Evolutionary conservation across 441 rosid genomes (phyloP).

Genomic region (Adansonia gregorii): DNA sequence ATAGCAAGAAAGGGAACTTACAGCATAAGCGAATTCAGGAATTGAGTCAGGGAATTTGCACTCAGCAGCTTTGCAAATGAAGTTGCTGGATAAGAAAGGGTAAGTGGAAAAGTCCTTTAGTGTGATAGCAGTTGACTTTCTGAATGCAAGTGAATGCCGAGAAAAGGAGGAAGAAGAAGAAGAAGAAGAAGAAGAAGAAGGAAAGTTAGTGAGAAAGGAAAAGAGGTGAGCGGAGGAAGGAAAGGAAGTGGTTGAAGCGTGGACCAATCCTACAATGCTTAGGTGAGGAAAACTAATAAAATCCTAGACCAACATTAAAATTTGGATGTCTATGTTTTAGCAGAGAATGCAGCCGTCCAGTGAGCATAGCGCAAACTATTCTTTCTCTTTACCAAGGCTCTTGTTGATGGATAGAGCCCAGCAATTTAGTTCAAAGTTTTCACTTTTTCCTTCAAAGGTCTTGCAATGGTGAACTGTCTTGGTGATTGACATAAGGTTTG

Average conservation of each 20-base stretch:
- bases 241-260: constrained; percentile 24
- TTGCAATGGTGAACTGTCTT: no score
- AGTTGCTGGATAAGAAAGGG: constrained; percentile 34
- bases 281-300: no score
- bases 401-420: no score
- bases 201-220: constrained; percentile 21
- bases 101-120: constrained; percentile 2
- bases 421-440: no score
- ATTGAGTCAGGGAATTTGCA: constrained; percentile 88
- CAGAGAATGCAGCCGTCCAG: no score
- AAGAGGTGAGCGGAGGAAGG: background rate
- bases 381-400: no score
- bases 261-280: background rate
- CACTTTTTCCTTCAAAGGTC: no score
- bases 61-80: constrained; percentile 65
- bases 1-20: constrained; percentile 35
- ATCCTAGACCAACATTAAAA: no score
- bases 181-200: constrained; percentile 27
- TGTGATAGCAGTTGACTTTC: background rate
- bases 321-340: no score
- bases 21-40: constrained; percentile 84
- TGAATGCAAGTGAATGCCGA: constrained; percentile 11
- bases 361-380: no score
- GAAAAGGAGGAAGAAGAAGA: constrained; percentile 27
- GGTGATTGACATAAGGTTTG: no score